Percentiles rank a stretch among this genome's conserved stretches.
Conservation (phyloP, 352 stramenopile genomes). For the Blastocystis sp. region DNA sequence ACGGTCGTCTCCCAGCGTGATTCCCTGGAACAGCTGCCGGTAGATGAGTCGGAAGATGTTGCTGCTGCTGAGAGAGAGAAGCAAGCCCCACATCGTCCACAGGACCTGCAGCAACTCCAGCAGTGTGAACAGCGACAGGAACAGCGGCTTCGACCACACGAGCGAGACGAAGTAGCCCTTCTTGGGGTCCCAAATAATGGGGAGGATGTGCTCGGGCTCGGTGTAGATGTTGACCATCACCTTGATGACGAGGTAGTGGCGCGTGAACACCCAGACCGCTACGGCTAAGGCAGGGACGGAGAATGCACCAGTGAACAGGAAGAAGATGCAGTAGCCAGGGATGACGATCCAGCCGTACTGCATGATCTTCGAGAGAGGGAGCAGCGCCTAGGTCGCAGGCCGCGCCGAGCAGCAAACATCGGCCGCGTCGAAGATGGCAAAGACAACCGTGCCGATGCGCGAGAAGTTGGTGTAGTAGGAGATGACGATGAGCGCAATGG, state of each 20-base stretch:
- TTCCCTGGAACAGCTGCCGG: conserved; percentile 45
- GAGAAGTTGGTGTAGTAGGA: conserved; percentile 66
- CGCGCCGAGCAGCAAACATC: neutral
- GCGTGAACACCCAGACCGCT: conserved; percentile 46
- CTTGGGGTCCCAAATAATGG: conserved; percentile 44
- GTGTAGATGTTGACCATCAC: conserved; percentile 53
- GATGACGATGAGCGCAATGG: conserved; percentile 28
- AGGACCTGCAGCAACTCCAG: conserved; percentile 51
- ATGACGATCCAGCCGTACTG: conserved; percentile 42
- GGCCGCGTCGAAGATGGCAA: conserved; percentile 58
- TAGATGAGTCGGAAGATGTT: conserved; percentile 63
- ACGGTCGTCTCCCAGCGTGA: conserved; percentile 33
- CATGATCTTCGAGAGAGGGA: conserved; percentile 48
- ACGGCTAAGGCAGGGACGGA: neutral
- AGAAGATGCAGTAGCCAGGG: conserved; percentile 39
- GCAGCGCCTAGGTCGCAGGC: neutral
- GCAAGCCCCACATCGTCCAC: neutral
- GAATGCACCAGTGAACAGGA: conserved; percentile 15
- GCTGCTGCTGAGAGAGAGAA: neutral
- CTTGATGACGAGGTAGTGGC: conserved; percentile 49
- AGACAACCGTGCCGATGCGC: conserved; percentile 43
- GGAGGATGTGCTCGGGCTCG: conserved; percentile 30
- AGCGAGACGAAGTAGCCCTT: conserved; percentile 49
- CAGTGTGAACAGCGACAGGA: conserved; percentile 34
- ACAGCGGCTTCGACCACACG: conserved; percentile 16